phyloP scores from a whole-genome alignment of 2,329 filamentous ascomycete species.

The Phoma herbarum region DNA sequence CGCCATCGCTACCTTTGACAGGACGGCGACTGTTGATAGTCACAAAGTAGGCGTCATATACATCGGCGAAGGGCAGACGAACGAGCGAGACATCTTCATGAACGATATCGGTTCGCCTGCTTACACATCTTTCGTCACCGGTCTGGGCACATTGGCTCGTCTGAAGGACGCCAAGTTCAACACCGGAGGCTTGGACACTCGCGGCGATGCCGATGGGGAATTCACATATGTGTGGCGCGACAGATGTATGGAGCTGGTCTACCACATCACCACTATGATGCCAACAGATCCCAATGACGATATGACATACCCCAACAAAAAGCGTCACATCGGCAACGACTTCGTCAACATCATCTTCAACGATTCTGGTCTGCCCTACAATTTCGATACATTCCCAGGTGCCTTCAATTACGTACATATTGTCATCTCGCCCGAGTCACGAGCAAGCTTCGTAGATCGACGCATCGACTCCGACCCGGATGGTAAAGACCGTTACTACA shows the following conservation, averaged over 20 bases:
- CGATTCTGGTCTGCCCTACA: constrained; percentile 88
- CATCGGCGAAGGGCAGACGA: constrained; percentile 83
- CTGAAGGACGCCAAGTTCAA: constrained; percentile 89
- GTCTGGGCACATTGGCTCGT: constrained; percentile 81
- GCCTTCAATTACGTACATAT: constrained; percentile 98
- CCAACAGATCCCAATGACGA: constrained; percentile 83
- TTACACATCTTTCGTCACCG: constrained; percentile 84
- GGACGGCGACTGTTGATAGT: constrained; percentile 87
- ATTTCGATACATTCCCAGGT: constrained; percentile 90
- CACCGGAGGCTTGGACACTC: constrained; percentile 86
- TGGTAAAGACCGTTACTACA: constrained; percentile 72
- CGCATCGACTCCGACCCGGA: constrained; percentile 54
- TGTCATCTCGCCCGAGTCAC: constrained; percentile 87
- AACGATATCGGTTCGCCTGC: constrained; percentile 88
- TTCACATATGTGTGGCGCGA: constrained; percentile 95
- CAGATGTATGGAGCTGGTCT: constrained; percentile 92
- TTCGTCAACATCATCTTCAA: constrained; percentile 99
- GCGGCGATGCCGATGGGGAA: constrained; percentile 80
- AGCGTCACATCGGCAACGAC: constrained; percentile 95
- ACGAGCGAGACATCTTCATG: constrained; percentile 83
- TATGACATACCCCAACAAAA: constrained; percentile 78
- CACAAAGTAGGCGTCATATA: constrained; percentile 97
- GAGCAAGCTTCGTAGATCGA: constrained; percentile 74
- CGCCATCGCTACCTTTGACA: constrained; percentile 83
- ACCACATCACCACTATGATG: constrained; percentile 97